Percentiles rank a stretch among this genome's conserved stretches.
Evolutionary conservation across 352 stramenopile species (phyloP).

Genomic region (Pythium phragmitis): DNA sequence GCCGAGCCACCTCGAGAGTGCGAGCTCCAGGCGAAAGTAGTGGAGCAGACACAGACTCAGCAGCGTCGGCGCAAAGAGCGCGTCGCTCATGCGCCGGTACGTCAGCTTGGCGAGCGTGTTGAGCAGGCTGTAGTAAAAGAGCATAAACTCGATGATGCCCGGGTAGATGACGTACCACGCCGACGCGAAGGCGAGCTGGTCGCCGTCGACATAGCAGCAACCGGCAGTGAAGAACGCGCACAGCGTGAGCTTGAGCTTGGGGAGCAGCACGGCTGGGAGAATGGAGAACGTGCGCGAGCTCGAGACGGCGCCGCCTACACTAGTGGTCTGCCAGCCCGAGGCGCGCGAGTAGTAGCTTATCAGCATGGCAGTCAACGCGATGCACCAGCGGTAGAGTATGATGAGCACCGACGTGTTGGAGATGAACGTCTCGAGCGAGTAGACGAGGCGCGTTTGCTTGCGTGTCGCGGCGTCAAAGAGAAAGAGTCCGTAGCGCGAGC

Average conservation of each 20-base stretch:
- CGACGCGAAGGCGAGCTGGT: constrained; percentile 26
- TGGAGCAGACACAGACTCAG: constrained; percentile 29
- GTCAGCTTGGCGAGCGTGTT: constrained; percentile 31
- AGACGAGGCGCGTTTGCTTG: constrained; percentile 29
- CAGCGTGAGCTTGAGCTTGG: constrained; percentile 2
- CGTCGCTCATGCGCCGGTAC: constrained; percentile 31
- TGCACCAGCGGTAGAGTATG: constrained; percentile 39
- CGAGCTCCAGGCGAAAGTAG: constrained; percentile 26
- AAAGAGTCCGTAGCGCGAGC: constrained; percentile 40
- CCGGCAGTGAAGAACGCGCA: constrained; percentile 15
- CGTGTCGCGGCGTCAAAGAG: constrained; percentile 24
- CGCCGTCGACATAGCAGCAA: constrained; percentile 20
- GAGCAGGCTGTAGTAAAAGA: constrained; percentile 38
- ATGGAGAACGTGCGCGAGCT: constrained; percentile 22
- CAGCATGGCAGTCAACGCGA: too few relatives aligned
- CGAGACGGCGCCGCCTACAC: constrained; percentile 17
- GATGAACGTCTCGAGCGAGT: constrained; percentile 48
- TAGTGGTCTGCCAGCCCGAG: constrained; percentile 9
- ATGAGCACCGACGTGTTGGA: constrained; percentile 39
- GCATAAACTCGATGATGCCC: constrained; percentile 26
- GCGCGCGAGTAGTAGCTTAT: too few relatives aligned
- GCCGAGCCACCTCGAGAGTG: constrained; percentile 4
- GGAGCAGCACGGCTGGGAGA: constrained; percentile 15
- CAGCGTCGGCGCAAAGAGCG: constrained; percentile 36
- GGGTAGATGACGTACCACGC: constrained; percentile 43